These are phyloP conservation scores for Picochlorum sp. DNA, from an alignment of 139 green algal genomes.

Conservation along the genomic window DNA sequence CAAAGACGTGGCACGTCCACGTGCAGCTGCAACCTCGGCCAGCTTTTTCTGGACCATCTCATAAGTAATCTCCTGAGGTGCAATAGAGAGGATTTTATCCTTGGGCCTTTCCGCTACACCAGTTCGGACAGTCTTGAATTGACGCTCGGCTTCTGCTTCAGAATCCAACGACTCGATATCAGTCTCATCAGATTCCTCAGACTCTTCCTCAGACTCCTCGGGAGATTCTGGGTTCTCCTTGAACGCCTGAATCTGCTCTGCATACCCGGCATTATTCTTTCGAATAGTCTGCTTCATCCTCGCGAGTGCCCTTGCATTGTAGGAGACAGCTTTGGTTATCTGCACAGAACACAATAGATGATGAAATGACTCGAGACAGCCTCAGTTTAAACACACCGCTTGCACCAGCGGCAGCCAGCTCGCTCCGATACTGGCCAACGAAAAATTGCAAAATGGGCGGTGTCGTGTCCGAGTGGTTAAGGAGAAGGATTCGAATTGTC, in stretches of 20 bases:
- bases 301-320: conserved; percentile 94
- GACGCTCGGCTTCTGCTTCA: conserved; percentile 18
- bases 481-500: conserved; percentile 17
- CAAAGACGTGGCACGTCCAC: conserved; percentile 73
- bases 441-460: neutral
- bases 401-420: neutral
- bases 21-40: conserved; percentile 71
- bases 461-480: conserved; percentile 23
- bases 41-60: conserved; percentile 94
- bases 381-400: too few species aligned
- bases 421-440: neutral
- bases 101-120: conserved; percentile 39
- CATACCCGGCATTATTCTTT: conserved; percentile 76
- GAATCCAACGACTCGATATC: conserved; percentile 12
- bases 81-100: conserved; percentile 80
- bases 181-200: neutral
- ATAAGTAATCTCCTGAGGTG: conserved; percentile 89
- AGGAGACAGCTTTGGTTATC: conserved; percentile 89
- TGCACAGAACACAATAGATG: conserved; percentile 12
- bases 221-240: conserved; percentile 27
- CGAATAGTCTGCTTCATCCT: conserved; percentile 95
- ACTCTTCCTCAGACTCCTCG: neutral
- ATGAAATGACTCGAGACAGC: too few species aligned
- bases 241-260: conserved; percentile 47
- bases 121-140: conserved; percentile 24